Evolutionary conservation across 2,329 filamentous ascomycete genomes (phyloP).

Genomic region (Rutstroemia sp.): DNA sequence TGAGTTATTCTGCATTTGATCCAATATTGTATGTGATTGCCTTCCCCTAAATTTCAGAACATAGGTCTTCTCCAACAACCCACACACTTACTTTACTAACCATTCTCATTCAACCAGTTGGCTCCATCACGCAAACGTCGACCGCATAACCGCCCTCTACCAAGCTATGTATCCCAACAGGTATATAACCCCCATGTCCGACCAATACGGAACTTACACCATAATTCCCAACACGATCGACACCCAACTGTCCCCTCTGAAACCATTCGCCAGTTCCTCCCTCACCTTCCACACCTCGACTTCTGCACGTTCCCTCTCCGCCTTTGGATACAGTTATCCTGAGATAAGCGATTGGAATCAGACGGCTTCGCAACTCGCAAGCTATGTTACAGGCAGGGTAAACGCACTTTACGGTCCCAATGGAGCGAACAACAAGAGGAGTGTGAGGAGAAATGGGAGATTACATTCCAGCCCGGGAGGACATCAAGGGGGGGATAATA

Average conservation of each 20-base stretch:
- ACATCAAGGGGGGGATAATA: not conserved
- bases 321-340: conserved; percentile 25
- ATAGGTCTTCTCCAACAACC: too few relatives aligned
- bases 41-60: not conserved
- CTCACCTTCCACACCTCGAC: conserved; percentile 17
- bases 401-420: conserved; percentile 40
- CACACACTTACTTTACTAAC: not conserved
- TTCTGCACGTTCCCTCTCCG: conserved; percentile 11
- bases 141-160: conserved; percentile 50
- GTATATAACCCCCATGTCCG: conserved; percentile 26
- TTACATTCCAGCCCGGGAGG: not conserved
- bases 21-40: conserved; percentile 36
- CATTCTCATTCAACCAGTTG: conserved; percentile 29
- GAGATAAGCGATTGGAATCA: conserved; percentile 41
- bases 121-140: conserved; percentile 50
- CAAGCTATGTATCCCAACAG: conserved; percentile 34
- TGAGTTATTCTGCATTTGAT: conserved; percentile 39
- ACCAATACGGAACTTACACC: conserved; percentile 30
- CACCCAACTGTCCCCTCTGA: conserved; percentile 21
- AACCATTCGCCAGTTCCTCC: conserved; percentile 26
- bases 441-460: not conserved
- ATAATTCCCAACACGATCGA: conserved; percentile 19
- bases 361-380: conserved; percentile 41
- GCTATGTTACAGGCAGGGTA: conserved; percentile 55
- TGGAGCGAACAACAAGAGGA: conserved; percentile 3